Evolutionary conservation across 2,329 filamentous ascomycete genomes (phyloP), one percentile per base, ranked within the genome.

Genomic region (Sclerotinia sclerotiorum): DNA sequence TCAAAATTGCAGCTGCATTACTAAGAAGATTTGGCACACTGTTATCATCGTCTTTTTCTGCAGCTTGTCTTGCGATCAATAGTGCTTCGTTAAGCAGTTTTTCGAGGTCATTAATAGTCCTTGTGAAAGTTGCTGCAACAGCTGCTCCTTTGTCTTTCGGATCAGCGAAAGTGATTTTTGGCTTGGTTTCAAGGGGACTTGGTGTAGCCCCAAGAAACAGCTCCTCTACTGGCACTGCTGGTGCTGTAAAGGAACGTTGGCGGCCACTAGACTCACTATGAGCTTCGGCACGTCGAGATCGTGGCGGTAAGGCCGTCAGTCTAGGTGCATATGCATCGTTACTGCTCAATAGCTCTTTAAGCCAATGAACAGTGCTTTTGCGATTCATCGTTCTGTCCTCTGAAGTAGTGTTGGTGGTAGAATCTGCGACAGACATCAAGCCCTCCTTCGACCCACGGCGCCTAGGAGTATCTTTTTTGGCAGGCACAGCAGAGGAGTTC

Each of bases 41-140:
- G 27, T 27, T 35, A 17, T 70, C 52, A 62, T 75, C 70, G 29
- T 76, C 68, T 35, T 61, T 75, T 54, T 77, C 75, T 13, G 76
- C 72, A 61, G 77, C 77, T 67, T 77, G 72, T 57, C 76, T 74
- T 48, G 79, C 79, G 70, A 81, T 77, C 29, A 72, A 63, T 3
- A 80, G 70, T 24, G 79, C 79, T 71, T 80, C 78, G 42, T 75
- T 76, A 27, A 80, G 73, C 17, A 80, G 73, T 51, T 70, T 69
- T 69, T 79, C 78, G 32, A 80, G 72, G 65, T 78, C 76, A 32
- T 75, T 75, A 57, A 80, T 79, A 17, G 78, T 78, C 49, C 72
- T 76, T 17, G 76, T 71, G 65, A 80, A 78, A 6, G 72, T 75
- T 62, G 73, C 74, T 13, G 73, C 71, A 29, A 72, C 68, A 56